These are phyloP conservation scores for Cenchrus americanus DNA, from an alignment of 176 grass and related monocot species.

Conservation along the genomic window DNA sequence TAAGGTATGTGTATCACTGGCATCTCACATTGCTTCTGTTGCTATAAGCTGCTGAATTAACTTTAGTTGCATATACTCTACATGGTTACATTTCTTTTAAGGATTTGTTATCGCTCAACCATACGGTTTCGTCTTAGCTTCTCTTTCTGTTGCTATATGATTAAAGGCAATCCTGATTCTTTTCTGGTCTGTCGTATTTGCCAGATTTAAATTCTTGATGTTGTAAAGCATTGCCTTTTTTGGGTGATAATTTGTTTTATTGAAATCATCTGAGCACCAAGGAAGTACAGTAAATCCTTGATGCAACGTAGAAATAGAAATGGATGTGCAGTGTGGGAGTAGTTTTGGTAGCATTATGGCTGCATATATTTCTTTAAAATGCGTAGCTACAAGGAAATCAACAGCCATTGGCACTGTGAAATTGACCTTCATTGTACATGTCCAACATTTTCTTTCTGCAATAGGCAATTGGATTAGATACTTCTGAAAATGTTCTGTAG, in stretches of 20 bases:
- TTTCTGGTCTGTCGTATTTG: slow-evolving; percentile 14
- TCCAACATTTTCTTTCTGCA: not conserved
- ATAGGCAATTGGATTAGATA: not conserved
- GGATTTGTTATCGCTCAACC: not conserved
- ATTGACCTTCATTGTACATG: not conserved
- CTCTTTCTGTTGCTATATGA: not conserved
- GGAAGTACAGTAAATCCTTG: slow-evolving; percentile 33
- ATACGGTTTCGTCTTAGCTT: not conserved
- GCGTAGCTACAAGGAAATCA: not conserved
- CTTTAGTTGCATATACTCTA: not conserved
- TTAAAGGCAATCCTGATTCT: not conserved
- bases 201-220: slow-evolving; percentile 33
- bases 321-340: not conserved
- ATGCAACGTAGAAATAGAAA: slow-evolving; percentile 49
- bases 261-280: slow-evolving; percentile 28
- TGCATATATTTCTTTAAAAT: not conserved
- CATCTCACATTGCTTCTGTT: not conserved
- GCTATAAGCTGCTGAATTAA: not conserved
- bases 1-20: slow-evolving; percentile 18
- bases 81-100: not conserved
- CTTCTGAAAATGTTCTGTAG: not conserved
- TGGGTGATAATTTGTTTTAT: slow-evolving; percentile 24
- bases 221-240: slow-evolving; percentile 29
- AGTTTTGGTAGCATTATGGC: not conserved
- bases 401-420: not conserved